Conservation (phyloP, 2,329 filamentous ascomycete genomes). For the Pseudogymnoascus sp. region DNA sequence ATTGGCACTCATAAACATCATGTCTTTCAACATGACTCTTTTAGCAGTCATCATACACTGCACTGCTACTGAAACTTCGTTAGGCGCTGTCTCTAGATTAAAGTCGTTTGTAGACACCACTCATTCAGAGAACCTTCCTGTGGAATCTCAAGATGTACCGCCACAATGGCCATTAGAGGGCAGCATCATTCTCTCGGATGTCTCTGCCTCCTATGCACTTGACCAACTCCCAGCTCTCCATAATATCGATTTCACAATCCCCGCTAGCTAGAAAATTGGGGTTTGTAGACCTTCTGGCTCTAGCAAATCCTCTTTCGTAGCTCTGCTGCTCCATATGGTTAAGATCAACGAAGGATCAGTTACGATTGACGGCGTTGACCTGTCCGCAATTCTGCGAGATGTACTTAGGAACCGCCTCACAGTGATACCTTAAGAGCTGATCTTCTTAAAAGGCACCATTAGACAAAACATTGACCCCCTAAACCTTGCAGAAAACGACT, state of each 20-base stretch:
- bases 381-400: slow-evolving; percentile 35
- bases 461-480: slow-evolving; percentile 42
- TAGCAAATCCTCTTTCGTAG: slow-evolving; percentile 43
- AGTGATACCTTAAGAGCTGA: slow-evolving; percentile 42
- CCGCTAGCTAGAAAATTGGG: slow-evolving; percentile 43
- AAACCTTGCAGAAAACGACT: slow-evolving; percentile 27
- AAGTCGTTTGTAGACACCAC: slow-evolving; percentile 11
- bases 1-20: slow-evolving; percentile 26
- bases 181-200: slow-evolving; percentile 23
- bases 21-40: slow-evolving; percentile 22
- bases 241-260: slow-evolving; percentile 62
- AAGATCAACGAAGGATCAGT: slow-evolving; percentile 37
- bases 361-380: slow-evolving; percentile 37
- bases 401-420: slow-evolving; percentile 37
- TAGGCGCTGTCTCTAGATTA: slow-evolving; percentile 18
- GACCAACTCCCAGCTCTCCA: slow-evolving; percentile 63
- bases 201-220: slow-evolving; percentile 37
- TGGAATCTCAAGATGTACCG: neutral
- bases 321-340: slow-evolving; percentile 42
- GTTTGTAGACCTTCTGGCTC: slow-evolving; percentile 47
- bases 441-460: slow-evolving; percentile 39
- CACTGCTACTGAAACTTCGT: slow-evolving; percentile 24
- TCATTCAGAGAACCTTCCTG: slow-evolving; percentile 22
- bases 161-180: slow-evolving; percentile 27
- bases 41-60: slow-evolving; percentile 21